Evolutionary conservation across 768 basidiomycete species (phyloP).

Genomic region (Mycena vitilis): DNA sequence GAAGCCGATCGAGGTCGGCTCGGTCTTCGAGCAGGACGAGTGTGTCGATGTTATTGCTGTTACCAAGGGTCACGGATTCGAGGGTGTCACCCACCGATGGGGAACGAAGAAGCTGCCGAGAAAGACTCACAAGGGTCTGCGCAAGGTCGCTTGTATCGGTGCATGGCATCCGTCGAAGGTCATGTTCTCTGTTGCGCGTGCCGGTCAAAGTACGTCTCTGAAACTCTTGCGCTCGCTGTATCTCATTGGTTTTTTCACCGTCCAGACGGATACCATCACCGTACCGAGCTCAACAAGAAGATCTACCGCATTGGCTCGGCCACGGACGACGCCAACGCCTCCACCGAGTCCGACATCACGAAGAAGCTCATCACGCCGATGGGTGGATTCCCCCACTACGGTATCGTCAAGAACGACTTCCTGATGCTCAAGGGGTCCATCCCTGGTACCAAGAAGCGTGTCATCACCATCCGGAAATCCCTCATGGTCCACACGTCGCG

Average conservation of each 20-base stretch:
- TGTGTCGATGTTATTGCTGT: slow-evolving; percentile 97
- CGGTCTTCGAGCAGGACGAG: slow-evolving; percentile 97
- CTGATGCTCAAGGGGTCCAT: slow-evolving; percentile 96
- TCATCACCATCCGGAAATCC: slow-evolving; percentile 96
- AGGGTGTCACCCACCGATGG: slow-evolving; percentile 99
- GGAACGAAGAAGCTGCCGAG: slow-evolving; percentile 98
- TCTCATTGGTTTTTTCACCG: slow-evolving; percentile 11
- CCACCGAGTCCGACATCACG: slow-evolving; percentile 95
- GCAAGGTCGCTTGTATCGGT: slow-evolving; percentile 99
- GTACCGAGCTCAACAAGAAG: slow-evolving; percentile 99
- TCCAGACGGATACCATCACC: slow-evolving; percentile 93
- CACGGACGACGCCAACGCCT: slow-evolving; percentile 82
- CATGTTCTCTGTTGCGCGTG: slow-evolving; percentile 99
- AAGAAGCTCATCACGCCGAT: slow-evolving; percentile 95
- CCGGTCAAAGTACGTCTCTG: slow-evolving; percentile 91
- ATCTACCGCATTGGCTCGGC: slow-evolving; percentile 94
- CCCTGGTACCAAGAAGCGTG: slow-evolving; percentile 97
- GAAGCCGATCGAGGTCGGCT: slow-evolving; percentile 89
- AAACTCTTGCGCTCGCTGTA: slow-evolving; percentile 8
- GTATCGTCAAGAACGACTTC: slow-evolving; percentile 99
- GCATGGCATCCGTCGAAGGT: slow-evolving; percentile 99
- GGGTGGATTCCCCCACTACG: slow-evolving; percentile 99
- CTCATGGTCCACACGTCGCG: slow-evolving; percentile 97
- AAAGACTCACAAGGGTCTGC: slow-evolving; percentile 99
- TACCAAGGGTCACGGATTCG: slow-evolving; percentile 99